These are phyloP conservation scores for Triangularia setosa DNA, from an alignment of 2,329 filamentous ascomycete genomes.

Conservation along the genomic window DNA sequence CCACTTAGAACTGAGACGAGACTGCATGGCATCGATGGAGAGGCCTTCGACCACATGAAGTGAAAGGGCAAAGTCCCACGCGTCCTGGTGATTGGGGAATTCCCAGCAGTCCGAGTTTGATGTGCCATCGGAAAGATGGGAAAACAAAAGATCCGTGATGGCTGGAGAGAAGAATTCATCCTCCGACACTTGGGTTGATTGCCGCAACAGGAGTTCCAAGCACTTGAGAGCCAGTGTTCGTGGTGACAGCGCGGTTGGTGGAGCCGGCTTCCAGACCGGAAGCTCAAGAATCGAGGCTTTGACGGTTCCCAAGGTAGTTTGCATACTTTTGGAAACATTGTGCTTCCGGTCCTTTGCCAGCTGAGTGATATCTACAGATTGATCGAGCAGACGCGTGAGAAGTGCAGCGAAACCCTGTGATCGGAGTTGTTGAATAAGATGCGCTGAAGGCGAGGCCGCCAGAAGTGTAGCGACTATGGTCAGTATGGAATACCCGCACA, in stretches of 20 bases:
- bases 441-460: constrained; percentile 54
- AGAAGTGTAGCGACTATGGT: constrained; percentile 62
- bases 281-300: constrained; percentile 50
- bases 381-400: constrained; percentile 52
- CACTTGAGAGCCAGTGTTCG: constrained; percentile 61
- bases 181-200: constrained; percentile 45
- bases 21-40: constrained; percentile 45
- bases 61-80: constrained; percentile 42
- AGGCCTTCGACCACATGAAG: constrained; percentile 51
- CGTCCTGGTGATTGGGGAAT: constrained; percentile 31
- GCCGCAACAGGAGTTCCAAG: constrained; percentile 54
- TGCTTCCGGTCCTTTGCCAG: constrained; percentile 61
- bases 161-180: constrained; percentile 46
- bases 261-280: constrained; percentile 56
- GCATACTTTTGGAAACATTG: constrained; percentile 65
- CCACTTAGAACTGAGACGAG: constrained; percentile 40
- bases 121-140: constrained; percentile 38
- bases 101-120: constrained; percentile 35
- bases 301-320: constrained; percentile 52
- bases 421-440: constrained; percentile 55
- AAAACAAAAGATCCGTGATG: constrained; percentile 48
- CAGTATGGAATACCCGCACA: constrained; percentile 61
- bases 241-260: constrained; percentile 53
- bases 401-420: constrained; percentile 52
- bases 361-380: constrained; percentile 51